Base-by-base conservation (phyloP, 2,329 filamentous ascomycete genomes). In the Colletotrichum theobromicola region DNA sequence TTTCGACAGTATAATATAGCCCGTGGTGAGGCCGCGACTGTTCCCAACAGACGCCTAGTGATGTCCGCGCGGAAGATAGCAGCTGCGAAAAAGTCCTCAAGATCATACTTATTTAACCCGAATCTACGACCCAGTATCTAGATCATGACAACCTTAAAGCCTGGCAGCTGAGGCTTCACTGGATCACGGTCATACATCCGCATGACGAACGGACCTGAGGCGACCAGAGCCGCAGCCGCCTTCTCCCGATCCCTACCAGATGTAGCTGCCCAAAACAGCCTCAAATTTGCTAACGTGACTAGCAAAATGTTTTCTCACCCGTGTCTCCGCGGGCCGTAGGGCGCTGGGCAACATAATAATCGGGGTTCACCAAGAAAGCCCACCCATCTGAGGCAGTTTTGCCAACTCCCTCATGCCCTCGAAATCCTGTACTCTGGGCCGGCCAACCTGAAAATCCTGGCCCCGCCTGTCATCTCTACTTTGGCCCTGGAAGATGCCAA, bases 221-320 rank as follows among this genome's bases (percentile, higher is more conserved):
- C 42, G 42, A 50, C 18, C 26, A 34, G 53, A 35, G 30, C 15
- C 71, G 64, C 67, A 74, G 60, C 72, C 72, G 72, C 61, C 53
- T 74, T 71, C 61, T 74, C 72, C 72, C 67, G 53, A 62, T 30
- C 16, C n/a, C 53, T 71, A 53, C 37, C 26, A 26, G 34, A 32
- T 24, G 50, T 21, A 21, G 15, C 21, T 21, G 15, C 67, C 26
- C 30, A 24, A 74, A 65, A 66, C 32, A 34, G 63, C 68, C 42
- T 64, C 46, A 50, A 21, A 60, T 37, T 18, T 28, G 61, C 24
- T 16, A 72, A 42, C 53, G 67, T 70, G 60, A 70, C 67, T 24
- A 30, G 46, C 53, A 67, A 67, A 50, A 21, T 21, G 35, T 58
- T 67, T 37, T 32, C 24, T n/a, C 67, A 28, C 24, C n/a, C 46